Base-by-base conservation (phyloP, 2,329 filamentous ascomycete genomes). In the Tolypocladium guangdongense region DNA sequence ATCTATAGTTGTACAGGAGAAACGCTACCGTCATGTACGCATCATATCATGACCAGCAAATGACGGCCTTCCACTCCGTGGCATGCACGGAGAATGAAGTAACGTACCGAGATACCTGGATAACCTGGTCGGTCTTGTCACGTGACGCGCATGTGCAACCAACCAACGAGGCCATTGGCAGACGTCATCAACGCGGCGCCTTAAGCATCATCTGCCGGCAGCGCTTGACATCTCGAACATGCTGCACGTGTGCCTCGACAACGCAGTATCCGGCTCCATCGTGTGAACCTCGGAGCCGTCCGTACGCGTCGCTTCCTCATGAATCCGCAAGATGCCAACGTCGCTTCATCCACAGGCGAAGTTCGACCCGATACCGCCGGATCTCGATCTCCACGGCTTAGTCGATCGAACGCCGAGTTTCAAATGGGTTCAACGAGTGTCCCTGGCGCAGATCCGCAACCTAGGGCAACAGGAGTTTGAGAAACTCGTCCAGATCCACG, bases 361-460 rank as follows among this genome's bases (percentile, higher is more conserved):
- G 51, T 97, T 97, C 68, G 90, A 95, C 68, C 91, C 92, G 1
- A 88, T 97, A 48, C 82, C 90, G 0, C 91, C 91, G 0, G 83
- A 92, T 63, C 82, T 97, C 54, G 86, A 97, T 65, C 75, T 97
- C 18, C 74, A 82, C 39, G 72, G 74, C 1, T 76, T 97, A 1
- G 88, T 97, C 18, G 85, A 93, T 54, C 78, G 79, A 10, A 88
- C 86, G 0, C 78, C 84, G 2, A 96, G 95, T 64, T 95, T 99
- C 64, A 83, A 90, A 68, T 93, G 87, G 81, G 91, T 87, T 8
- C 81, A 87, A 50, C 83, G 90, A 49, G 87, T 97, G 37, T 86
- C 86, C 6, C 86, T 82, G 57, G 78, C 88, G 35, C 87, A 89
- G 67, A 88, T 97, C 60, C 82, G 86, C 54, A 78, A 82, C 50